Evolutionary conservation across 306 rosid species (phyloP).

Genomic region (Lablab purpureus): DNA sequence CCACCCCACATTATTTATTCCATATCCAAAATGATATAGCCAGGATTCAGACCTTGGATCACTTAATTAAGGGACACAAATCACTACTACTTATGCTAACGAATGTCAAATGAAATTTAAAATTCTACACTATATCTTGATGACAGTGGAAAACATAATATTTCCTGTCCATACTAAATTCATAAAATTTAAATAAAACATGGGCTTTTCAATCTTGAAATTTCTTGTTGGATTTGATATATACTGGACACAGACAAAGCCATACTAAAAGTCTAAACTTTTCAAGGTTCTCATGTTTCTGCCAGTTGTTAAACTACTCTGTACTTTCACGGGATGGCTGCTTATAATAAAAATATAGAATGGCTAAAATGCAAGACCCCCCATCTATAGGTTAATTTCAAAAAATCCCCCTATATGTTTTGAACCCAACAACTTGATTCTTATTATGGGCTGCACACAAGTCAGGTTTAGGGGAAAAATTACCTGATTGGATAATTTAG

Average conservation of each 20-base stretch:
- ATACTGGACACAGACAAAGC: not conserved
- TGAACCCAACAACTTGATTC: not conserved
- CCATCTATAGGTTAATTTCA: not conserved
- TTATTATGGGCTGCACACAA: not conserved
- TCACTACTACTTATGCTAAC: too few species aligned
- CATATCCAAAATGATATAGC: too few species aligned
- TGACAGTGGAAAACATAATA: not conserved
- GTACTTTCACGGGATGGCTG: not conserved
- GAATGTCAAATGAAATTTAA: not conserved
- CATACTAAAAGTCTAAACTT: not conserved
- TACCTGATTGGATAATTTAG: not conserved
- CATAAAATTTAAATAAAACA: not conserved
- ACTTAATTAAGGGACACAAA: too few species aligned
- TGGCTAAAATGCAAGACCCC: not conserved
- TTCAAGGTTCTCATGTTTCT: not conserved
- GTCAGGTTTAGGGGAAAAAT: not conserved
- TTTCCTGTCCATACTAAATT: not conserved
- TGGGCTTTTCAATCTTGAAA: slow-evolving; percentile 14
- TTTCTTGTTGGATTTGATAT: slow-evolving; percentile 8
- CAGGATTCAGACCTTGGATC: too few species aligned
- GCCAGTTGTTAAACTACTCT: not conserved
- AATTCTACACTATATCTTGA: slow-evolving; percentile 10
- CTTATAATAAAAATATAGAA: not conserved
- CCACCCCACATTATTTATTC: too few species aligned
- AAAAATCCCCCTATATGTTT: not conserved